Base-by-base conservation (phyloP, 768 basidiomycete genomes). In the Termitomyces sp. region DNA sequence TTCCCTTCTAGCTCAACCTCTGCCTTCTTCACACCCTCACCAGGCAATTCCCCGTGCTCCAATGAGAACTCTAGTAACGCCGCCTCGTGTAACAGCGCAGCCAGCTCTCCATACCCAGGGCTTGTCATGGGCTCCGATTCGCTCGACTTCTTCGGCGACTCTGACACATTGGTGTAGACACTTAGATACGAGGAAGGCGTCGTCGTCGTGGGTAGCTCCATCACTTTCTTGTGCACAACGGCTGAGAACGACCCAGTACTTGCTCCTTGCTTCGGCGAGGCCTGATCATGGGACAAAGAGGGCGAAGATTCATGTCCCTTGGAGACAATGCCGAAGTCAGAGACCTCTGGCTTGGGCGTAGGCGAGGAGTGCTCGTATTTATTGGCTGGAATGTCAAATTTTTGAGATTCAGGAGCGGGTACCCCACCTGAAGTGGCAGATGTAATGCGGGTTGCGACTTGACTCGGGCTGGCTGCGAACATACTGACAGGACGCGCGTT, bases 161-260 rank as follows among this genome's bases (percentile, higher is more conserved):
- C 73, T 31, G 68, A 60, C 54, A 66, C 62, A 23, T 67, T 64
- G 17, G 69, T 19, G 30, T 63, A 54, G 19, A 65, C 62, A 38
- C 54, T 52, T 53, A 60, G 50, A 35, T 62, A 50, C 10, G 61
- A 57, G 14, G 67, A 47, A 21, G 67, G 52, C 5, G 66, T 57
- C 0, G 14, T 56, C 0, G 67, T 53, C 0, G 72, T 28, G 26
- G 54, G 66, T n/a, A 63, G 57, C 51, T 83, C 81, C 4, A 74
- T 71, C 28, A 81, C 73, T 62, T 80, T 84, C 57, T 75, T 68
- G 60, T 85, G 84, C 41, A 86, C 84, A 15, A 84, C 78, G 26
- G 84, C 81, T 48, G 70, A 75, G 68, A 85, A 85, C 4, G 73
- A 70, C 56, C 70, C 54, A 62, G 62, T 12, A 38, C 17, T 19